A percentile compares a stretch with the other conserved stretches of the same genome.
These are phyloP conservation scores for Luffa acutangula DNA, from an alignment of 306 rosid genomes.

Conservation along the genomic window DNA sequence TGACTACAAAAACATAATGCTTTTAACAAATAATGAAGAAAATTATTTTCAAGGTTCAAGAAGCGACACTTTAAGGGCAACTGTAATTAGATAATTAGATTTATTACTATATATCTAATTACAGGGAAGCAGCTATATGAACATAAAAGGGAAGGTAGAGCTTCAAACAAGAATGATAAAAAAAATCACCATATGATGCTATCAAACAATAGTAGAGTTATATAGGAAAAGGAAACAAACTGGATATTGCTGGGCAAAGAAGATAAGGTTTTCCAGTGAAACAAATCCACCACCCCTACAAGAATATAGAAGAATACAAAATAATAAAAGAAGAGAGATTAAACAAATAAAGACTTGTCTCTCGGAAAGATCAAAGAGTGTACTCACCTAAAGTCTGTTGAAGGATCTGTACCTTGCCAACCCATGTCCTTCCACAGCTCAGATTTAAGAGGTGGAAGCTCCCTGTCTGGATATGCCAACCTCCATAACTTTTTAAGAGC, in stretches of 20 bases:
- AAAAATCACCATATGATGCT: background rate
- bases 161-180: background rate
- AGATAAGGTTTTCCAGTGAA: conserved; percentile 90
- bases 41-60: background rate
- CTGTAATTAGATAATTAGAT: background rate
- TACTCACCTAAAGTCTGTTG: conserved; percentile 89
- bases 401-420: conserved; percentile 97
- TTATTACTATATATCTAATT: background rate
- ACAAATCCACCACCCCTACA: conserved; percentile 93
- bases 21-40: background rate
- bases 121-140: background rate
- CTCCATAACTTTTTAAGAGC: conserved; percentile 75
- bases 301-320: conserved; percentile 8
- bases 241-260: conserved; percentile 66
- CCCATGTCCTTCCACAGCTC: conserved; percentile 99
- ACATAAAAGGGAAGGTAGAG: background rate
- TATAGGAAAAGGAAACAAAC: conserved; percentile 38
- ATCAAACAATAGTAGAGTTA: background rate
- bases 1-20: background rate
- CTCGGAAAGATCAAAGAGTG: background rate
- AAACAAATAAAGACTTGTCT: background rate
- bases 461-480: conserved; percentile 76
- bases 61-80: background rate
- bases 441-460: conserved; percentile 75
- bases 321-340: background rate